Conservation (phyloP, 768 basidiomycete species). For the Candolleomyces eurysporus region DNA sequence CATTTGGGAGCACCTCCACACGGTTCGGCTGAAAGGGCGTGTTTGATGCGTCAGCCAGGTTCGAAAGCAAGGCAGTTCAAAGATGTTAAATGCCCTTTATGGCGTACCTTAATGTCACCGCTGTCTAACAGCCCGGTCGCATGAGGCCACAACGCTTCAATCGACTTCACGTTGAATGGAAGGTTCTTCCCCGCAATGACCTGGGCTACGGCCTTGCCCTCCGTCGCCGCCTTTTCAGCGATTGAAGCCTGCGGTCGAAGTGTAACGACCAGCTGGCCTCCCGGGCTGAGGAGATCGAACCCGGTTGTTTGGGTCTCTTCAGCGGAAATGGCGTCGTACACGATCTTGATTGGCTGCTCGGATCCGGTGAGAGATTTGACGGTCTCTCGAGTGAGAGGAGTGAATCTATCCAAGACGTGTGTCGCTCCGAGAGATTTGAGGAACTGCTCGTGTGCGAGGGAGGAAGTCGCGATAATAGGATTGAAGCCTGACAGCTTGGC, state of each 20-base stretch:
- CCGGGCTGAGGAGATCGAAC: background rate
- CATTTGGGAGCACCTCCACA: constrained; percentile 41
- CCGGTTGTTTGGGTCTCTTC: background rate
- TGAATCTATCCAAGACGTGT: background rate
- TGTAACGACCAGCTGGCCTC: background rate
- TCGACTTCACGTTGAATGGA: constrained; percentile 17
- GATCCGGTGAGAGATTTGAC: background rate
- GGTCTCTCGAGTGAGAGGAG: background rate
- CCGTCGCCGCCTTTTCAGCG: constrained; percentile 18
- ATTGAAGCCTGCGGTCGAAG: constrained; percentile 26
- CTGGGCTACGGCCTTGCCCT: constrained; percentile 9
- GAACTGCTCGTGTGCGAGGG: constrained; percentile 21
- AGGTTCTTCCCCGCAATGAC: constrained; percentile 20
- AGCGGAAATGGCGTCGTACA: background rate
- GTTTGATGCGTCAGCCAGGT: too few species aligned
- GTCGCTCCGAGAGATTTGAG: constrained; percentile 34
- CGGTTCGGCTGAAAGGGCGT: constrained; percentile 36
- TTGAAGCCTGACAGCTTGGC: constrained; percentile 35
- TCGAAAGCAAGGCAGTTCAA: too few species aligned
- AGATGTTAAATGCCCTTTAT: background rate
- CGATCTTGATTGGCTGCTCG: background rate
- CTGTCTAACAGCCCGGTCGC: constrained; percentile 27
- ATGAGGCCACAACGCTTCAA: constrained; percentile 20
- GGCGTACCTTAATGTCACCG: constrained; percentile 31
- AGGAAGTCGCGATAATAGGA: constrained; percentile 40